Conservation (phyloP, 331 rosid genomes). For the Quercus phellos region DNA sequence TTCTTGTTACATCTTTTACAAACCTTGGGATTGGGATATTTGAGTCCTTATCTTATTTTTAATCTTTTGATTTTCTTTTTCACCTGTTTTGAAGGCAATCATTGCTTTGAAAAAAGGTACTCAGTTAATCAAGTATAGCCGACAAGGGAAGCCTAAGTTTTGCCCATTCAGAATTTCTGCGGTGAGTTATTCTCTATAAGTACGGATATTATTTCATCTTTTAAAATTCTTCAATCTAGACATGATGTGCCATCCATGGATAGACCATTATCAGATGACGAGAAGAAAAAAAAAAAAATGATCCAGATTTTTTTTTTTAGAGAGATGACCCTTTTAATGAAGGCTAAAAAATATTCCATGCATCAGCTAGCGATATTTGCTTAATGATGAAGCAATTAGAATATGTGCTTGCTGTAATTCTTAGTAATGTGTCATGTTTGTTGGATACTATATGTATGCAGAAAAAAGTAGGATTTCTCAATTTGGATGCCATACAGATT, state of each 20-base stretch:
- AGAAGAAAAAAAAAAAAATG: neutral
- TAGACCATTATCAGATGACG: neutral
- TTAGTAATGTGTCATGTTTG: neutral
- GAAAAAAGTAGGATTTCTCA: no score
- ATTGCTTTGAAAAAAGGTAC: conserved; percentile 67
- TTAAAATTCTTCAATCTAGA: neutral
- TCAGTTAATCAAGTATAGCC: conserved; percentile 74
- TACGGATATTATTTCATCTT: neutral
- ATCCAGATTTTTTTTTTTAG: neutral
- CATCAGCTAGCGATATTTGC: neutral
- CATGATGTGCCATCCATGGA: neutral
- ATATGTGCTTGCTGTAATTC: neutral
- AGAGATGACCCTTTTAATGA: neutral
- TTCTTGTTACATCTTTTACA: conserved; percentile 9
- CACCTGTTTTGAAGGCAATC: conserved; percentile 56
- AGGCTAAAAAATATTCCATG: neutral
- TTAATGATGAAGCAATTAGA: neutral
- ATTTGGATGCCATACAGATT: no score
- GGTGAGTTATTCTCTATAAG: conserved; percentile 40
- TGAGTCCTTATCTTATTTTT: conserved; percentile 4
- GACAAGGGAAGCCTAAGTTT: conserved; percentile 80
- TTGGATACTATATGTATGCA: no score
- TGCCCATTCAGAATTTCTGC: conserved; percentile 74
- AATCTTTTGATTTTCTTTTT: conserved; percentile 16
- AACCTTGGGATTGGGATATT: conserved; percentile 19